A percentile compares a stretch with the other conserved stretches of the same genome.
These are phyloP conservation scores for Corrigiola litoralis DNA, from an alignment of 179 eudicot species.

Conservation along the genomic window DNA sequence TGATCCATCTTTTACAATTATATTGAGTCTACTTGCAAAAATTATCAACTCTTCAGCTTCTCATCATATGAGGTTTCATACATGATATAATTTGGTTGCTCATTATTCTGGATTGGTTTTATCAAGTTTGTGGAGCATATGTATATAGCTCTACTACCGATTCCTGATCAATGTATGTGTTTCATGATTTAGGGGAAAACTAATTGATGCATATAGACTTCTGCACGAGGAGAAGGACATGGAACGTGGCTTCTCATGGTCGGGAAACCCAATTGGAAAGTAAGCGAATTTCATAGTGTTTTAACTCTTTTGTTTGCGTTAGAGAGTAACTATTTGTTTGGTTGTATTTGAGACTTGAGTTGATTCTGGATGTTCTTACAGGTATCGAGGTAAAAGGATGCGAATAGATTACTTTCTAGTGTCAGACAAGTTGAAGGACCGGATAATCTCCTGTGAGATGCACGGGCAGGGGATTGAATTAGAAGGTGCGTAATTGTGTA, in stretches of 20 bases:
- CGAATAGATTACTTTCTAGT: conserved; percentile 84
- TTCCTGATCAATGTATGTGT: conserved; percentile 5
- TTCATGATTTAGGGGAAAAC: conserved; percentile 58
- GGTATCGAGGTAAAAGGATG: conserved; percentile 98
- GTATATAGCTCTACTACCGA: background rate
- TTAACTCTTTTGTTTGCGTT: background rate
- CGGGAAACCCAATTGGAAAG: conserved; percentile 94
- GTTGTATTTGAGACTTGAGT: background rate
- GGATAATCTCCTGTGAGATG: conserved; percentile 72
- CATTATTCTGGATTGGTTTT: background rate
- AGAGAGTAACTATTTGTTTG: background rate
- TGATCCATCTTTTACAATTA: background rate
- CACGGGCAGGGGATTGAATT: conserved; percentile 89
- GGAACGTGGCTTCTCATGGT: conserved; percentile 96
- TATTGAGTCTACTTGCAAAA: too few relatives aligned
- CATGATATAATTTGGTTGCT: background rate
- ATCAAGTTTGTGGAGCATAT: background rate
- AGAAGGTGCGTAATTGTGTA: conserved; percentile 42
- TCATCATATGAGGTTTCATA: background rate
- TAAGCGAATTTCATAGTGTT: conserved; percentile 18
- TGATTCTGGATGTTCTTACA: conserved; percentile 28
- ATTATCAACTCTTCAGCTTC: too few relatives aligned
- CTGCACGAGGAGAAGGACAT: conserved; percentile 83
- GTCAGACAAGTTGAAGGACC: conserved; percentile 61
- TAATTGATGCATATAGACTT: conserved; percentile 79